These are phyloP conservation scores for Saccharomyces hybrid DNA, from an alignment of 1,139 yeast genomes.

Conservation along the genomic window DNA sequence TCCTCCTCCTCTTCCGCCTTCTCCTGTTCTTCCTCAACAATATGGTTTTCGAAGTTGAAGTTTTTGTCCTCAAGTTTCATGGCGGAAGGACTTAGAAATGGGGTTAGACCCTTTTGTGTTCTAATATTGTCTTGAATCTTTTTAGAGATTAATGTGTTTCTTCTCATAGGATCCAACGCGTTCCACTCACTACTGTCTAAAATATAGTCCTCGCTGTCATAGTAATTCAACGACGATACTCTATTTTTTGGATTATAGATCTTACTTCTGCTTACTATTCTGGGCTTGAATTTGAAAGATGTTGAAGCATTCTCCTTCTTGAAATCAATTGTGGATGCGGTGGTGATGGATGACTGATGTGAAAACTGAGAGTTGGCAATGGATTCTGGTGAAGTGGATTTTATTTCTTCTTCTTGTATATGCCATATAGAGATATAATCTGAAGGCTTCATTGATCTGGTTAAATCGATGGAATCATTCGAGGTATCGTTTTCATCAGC, in stretches of 20 bases:
- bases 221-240: neutral
- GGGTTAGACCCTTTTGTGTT: neutral
- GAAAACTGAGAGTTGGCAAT: conserved; percentile 27
- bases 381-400: conserved; percentile 28
- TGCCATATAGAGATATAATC: conserved; percentile 31
- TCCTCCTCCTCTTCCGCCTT: too few species aligned
- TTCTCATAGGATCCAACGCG: conserved; percentile 21
- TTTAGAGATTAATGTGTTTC: conserved; percentile 18
- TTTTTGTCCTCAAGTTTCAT: neutral
- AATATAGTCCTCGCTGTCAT: conserved; percentile 9
- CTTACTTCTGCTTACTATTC: conserved; percentile 14
- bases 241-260: conserved; percentile 7
- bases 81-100: neutral
- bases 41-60: neutral
- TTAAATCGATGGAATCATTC: conserved; percentile 44
- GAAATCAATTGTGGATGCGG: conserved; percentile 8
- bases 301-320: neutral
- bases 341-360: conserved; percentile 14
- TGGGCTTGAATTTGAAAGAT: conserved; percentile 15
- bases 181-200: conserved; percentile 8
- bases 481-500: conserved; percentile 22
- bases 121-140: conserved; percentile 15
- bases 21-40: neutral
- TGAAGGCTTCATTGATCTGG: conserved; percentile 34
- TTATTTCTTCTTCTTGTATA: conserved; percentile 31